phyloP scores from a whole-genome alignment of 2,329 filamentous ascomycete genomes.

The Neospermospora avenae region DNA sequence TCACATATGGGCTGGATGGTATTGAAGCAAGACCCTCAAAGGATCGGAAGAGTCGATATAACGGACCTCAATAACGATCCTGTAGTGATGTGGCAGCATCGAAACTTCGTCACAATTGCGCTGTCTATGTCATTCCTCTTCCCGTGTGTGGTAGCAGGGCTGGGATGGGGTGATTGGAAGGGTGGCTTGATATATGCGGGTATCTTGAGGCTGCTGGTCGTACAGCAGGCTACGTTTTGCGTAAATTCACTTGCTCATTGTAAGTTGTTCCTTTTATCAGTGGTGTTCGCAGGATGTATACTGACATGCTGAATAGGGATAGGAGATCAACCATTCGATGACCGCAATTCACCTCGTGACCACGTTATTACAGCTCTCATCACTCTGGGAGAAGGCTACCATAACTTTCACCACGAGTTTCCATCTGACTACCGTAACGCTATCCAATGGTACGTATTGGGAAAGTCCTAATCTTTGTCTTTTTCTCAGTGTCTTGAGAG shows the following conservation, averaged over 20 bases:
- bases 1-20: conserved; percentile 88
- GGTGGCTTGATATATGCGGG: conserved; percentile 84
- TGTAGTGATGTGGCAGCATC: conserved; percentile 84
- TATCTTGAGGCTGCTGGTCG: conserved; percentile 82
- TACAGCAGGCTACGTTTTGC: conserved; percentile 90
- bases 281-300: no score
- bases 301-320: conserved; percentile 50
- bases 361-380: conserved; percentile 82
- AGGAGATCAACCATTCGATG: conserved; percentile 87
- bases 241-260: conserved; percentile 92
- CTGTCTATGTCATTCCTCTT: conserved; percentile 73
- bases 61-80: conserved; percentile 83
- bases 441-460: conserved; percentile 58
- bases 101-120: conserved; percentile 78
- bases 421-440: conserved; percentile 91
- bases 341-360: conserved; percentile 87
- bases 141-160: conserved; percentile 70
- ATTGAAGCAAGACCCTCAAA: conserved; percentile 89
- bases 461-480: no score
- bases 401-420: conserved; percentile 96
- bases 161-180: conserved; percentile 76
- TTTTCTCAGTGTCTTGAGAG: no score
- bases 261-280: no score
- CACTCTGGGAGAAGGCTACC: conserved; percentile 85
- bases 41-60: conserved; percentile 83